Base-by-base conservation (phyloP, 1,284 basidiomycete genomes). In the Trichosporon ovoides region DNA sequence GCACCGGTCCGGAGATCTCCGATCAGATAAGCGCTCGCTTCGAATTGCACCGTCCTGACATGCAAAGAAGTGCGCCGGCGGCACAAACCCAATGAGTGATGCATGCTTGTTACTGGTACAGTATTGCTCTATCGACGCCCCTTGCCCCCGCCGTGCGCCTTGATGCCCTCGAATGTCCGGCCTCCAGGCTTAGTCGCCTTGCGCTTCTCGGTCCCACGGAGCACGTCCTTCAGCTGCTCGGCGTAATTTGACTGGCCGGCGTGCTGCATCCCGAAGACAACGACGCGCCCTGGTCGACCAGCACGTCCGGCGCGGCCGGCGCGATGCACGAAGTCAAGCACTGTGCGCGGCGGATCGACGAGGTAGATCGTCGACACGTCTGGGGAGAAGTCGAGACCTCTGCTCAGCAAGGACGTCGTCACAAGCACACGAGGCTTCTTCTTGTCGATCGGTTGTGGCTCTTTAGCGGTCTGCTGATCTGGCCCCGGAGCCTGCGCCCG, bases 371-470 rank as follows among this genome's bases (percentile, higher is more conserved):
- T 84, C 61, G 82, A 81, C 64, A 93, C 84, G 4, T 79, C 77
- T 0, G 89, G 84, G 14, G 84, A 80, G 69, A 95, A 95, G 73
- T 95, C 92, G 11, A 95, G 81, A 3, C 91, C 92, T 16, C 92
- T 84, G n/a, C 90, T 91, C 31, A 95, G 85, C 20, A 95, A 80
- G 11, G 91, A 93, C 0, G 91, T 95, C 22, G 91, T 93, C 57
- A 94, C 82, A 66, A 95, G 80, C 28, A 93, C 85, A 57, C 86
- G 82, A 1, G 64, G 61, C 28, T 48, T 48, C 43, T 48, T 48
- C 43, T 48, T 48, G 16, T 48, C 43, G 43, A 22, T 48, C 43
- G n/a, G 22, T 16, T 28, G 43, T 35, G 46, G 19, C n/a, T 22
- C 14, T 22, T 38, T 51, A 11, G 35, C 14, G 51, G 37, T 49